Conservation (phyloP, 2,329 filamentous ascomycete species). For the Colletotrichum liriopes region DNA sequence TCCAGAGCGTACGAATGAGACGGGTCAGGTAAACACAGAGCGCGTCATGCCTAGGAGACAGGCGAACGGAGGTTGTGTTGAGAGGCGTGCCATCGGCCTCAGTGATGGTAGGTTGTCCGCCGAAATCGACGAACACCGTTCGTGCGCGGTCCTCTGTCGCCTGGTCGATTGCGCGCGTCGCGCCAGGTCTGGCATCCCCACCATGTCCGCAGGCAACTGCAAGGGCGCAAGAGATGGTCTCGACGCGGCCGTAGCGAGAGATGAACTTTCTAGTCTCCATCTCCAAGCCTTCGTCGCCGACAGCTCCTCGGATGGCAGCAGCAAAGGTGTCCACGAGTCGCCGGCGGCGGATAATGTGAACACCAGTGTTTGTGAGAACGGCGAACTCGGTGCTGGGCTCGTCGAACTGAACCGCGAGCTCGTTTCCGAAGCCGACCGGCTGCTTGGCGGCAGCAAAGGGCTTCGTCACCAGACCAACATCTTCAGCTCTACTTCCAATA, state of each 20-base stretch:
- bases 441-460: slow-evolving; percentile 79
- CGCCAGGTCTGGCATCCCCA: slow-evolving; percentile 79
- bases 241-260: slow-evolving; percentile 86
- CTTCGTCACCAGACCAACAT: slow-evolving; percentile 82
- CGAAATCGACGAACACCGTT: slow-evolving; percentile 91
- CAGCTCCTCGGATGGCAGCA: slow-evolving; percentile 80
- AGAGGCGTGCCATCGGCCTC: slow-evolving; percentile 81
- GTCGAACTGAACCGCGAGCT: slow-evolving; percentile 96
- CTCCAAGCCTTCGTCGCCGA: slow-evolving; percentile 85
- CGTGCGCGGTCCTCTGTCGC: slow-evolving; percentile 88
- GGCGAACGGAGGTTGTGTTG: slow-evolving; percentile 85
- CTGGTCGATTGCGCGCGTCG: slow-evolving; percentile 85
- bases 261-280: slow-evolving; percentile 88
- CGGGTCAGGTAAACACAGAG: slow-evolving; percentile 90
- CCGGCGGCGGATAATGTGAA: slow-evolving; percentile 87
- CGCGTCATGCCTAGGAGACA: slow-evolving; percentile 91
- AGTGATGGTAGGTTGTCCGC: slow-evolving; percentile 87
- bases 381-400: slow-evolving; percentile 86
- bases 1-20: slow-evolving; percentile 92
- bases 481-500: slow-evolving; percentile 81
- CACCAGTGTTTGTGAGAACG: slow-evolving; percentile 90
- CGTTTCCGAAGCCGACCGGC: slow-evolving; percentile 90
- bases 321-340: slow-evolving; percentile 95
- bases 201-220: slow-evolving; percentile 97
- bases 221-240: slow-evolving; percentile 90